Evolutionary conservation across 2,329 filamentous ascomycete genomes (phyloP), one percentile per base, ranked within the genome.

Genomic region (Pseudocercospora pini-densiflorae): DNA sequence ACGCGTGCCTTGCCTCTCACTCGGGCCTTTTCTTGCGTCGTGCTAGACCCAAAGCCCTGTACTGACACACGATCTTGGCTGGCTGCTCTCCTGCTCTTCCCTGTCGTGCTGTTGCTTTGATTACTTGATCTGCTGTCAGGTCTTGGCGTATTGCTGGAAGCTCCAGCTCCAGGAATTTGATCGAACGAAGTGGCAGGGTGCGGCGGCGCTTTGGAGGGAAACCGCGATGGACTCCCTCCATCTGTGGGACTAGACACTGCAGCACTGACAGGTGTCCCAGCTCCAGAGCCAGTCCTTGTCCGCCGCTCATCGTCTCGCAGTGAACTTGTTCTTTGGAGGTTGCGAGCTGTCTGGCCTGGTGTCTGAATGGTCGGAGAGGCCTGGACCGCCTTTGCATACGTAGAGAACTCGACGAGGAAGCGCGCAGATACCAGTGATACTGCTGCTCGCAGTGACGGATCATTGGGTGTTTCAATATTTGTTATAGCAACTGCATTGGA

Each of bases 1-100:
- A 92, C 86, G 62, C 94, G 89, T 29, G 91, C 90, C 77, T 91
- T 94, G 31, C 92, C 92, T 77, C 92, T 93, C 71, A 90, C 90
- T 68, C 92, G 89, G 77, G 89, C 91, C 69, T 77, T 78, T 60
- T 76, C 73, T 45, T 74, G 66, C 91, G 66, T 90, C 83, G 63
- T 90, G 9, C 79, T 79, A 24, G 82, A 80, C 2, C 81, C 81
- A 58, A 97, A 93, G 0, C 93, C 92, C 62, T 87, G 85, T 23
- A 87, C 81, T 24, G 87, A 86, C 69, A 86, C 83, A 49, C 87
- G 83, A 86, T 91, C 76, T 82, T 88, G 72, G 87, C 75, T 76
- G 2, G 70, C 66, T 12, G 70, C 59, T 61, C 76, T 71, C 47
- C 62, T 62, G 51, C 62, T 62, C 63, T 73, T 69, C 60, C 66